Evolutionary conservation across 1,284 basidiomycete species (phyloP), one percentile per base, ranked within the genome.

Genomic region (Salmacisia buchloeana): DNA sequence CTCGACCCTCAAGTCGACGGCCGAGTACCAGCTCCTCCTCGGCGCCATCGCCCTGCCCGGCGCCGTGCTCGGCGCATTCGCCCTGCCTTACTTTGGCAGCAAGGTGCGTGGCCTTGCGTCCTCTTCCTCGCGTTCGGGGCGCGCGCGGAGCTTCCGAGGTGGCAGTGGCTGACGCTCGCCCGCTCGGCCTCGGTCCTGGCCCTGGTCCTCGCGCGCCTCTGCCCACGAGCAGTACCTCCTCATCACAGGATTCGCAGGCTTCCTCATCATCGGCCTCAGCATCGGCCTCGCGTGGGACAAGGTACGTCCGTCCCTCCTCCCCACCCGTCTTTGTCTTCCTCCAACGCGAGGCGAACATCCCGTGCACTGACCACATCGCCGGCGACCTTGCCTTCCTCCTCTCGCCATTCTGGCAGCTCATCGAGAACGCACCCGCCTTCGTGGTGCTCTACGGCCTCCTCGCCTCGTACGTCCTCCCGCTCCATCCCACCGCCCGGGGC

Each of bases 241-340:
- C 84, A 87, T 89, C 71, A 80, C 88, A 45, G 89, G 89, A 0
- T 89, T 90, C 80, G 83, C 83, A 46, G 88, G 89, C 2, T 89
- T 89, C 77, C 81, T 90, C 29, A 78, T 89, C 25, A 86, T 90
- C 71, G 87, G 88, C 39, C 36, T 59, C 49, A 86, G 84, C 59
- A 88, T 89, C 62, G 89, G 89, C 6, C 79, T 84, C 60, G 81
- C 85, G 1, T 91, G 89, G 74, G 83, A 89, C 63, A 85, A 84
- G 78, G 85, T 43, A 18, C 18, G 41, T 43, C 6, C n/a, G n/a
- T n/a, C n/a, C n/a, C n/a, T n/a, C n/a, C n/a, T n/a, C n/a, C n/a
- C n/a, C n/a, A n/a, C n/a, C n/a, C n/a, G n/a, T n/a, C n/a, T n/a
- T n/a, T n/a, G n/a, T n/a, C n/a, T n/a, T n/a, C n/a, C n/a, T n/a